Percentiles rank a stretch among this genome's conserved stretches.
These are phyloP conservation scores for Suhomyces bribrorum DNA, from an alignment of 1,139 yeast genomes.

Conservation along the genomic window DNA sequence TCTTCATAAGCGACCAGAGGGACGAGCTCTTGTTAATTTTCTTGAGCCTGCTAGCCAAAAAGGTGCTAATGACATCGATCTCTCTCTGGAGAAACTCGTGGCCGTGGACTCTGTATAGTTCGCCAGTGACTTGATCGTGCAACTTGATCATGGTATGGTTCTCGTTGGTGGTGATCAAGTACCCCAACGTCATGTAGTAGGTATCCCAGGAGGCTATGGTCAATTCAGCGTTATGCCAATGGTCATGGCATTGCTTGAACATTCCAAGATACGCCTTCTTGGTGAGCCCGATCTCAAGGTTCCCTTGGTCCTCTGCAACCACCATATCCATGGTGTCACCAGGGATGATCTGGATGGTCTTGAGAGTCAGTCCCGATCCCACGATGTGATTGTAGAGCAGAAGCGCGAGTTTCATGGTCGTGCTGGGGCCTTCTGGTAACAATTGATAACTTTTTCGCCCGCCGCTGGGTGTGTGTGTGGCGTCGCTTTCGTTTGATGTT, in stretches of 20 bases:
- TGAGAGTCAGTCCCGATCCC: conserved; percentile 15
- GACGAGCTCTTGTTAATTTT: conserved; percentile 46
- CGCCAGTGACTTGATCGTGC: conserved; percentile 30
- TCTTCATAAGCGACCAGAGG: conserved; percentile 41
- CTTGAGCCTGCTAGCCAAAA: conserved; percentile 34
- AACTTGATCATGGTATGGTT: conserved; percentile 35
- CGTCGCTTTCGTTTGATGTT: neutral
- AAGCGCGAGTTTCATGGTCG: conserved; percentile 13
- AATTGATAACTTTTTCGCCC: too few relatives aligned
- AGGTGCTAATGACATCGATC: conserved; percentile 33
- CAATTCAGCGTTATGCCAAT: conserved; percentile 25
- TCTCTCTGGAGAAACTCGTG: conserved; percentile 22
- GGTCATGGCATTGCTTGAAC: conserved; percentile 37
- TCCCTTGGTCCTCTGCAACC: conserved; percentile 14
- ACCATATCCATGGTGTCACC: conserved; percentile 11
- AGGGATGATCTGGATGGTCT: conserved; percentile 28
- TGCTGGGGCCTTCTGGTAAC: neutral
- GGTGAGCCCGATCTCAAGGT: conserved; percentile 38
- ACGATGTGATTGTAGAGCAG: conserved; percentile 17
- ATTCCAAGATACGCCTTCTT: conserved; percentile 32
- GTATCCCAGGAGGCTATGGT: conserved; percentile 5
- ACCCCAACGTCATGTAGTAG: conserved; percentile 35
- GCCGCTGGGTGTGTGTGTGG: neutral
- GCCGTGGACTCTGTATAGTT: conserved; percentile 15
- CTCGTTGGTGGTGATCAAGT: conserved; percentile 43